Evolutionary conservation across 257 asterid species (phyloP).

Genomic region (Fraxinus excelsior): DNA sequence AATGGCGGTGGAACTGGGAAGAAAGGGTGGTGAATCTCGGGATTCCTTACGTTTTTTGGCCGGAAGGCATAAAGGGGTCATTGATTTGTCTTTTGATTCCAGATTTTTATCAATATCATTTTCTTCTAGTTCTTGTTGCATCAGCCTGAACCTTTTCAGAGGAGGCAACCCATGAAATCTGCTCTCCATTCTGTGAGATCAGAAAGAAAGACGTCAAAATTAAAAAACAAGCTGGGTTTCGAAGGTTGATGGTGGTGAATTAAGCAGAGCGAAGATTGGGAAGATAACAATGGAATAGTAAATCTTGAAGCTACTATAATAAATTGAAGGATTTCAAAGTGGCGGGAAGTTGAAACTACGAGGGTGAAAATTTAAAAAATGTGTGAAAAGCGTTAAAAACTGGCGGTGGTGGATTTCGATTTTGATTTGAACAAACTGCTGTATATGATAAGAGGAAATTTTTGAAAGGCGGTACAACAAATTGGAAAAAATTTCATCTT

Average conservation of each 20-base stretch:
- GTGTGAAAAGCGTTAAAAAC: background rate
- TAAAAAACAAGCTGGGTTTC: background rate
- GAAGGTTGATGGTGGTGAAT: background rate
- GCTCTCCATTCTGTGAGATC: slow-evolving; percentile 41
- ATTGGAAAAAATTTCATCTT: background rate
- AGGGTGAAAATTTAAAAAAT: background rate
- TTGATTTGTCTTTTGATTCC: background rate
- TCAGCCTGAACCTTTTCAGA: slow-evolving; percentile 64
- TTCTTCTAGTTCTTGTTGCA: slow-evolving; percentile 36
- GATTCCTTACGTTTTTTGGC: slow-evolving; percentile 69
- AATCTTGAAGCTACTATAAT: background rate
- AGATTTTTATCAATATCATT: background rate
- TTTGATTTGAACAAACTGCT: too few relatives aligned
- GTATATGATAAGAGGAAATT: background rate
- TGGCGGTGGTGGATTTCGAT: background rate
- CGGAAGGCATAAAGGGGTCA: slow-evolving; percentile 45
- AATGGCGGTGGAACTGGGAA: slow-evolving; percentile 24
- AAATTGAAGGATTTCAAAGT: slow-evolving; percentile 13
- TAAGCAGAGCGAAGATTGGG: background rate
- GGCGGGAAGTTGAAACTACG: slow-evolving; percentile 25
- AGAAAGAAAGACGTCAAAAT: background rate
- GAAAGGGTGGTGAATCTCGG: slow-evolving; percentile 35
- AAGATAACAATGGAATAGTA: background rate
- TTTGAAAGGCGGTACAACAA: background rate
- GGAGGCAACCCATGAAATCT: slow-evolving; percentile 58